Conservation (phyloP, 2,329 filamentous ascomycete genomes). For the Colletotrichum sp. region DNA sequence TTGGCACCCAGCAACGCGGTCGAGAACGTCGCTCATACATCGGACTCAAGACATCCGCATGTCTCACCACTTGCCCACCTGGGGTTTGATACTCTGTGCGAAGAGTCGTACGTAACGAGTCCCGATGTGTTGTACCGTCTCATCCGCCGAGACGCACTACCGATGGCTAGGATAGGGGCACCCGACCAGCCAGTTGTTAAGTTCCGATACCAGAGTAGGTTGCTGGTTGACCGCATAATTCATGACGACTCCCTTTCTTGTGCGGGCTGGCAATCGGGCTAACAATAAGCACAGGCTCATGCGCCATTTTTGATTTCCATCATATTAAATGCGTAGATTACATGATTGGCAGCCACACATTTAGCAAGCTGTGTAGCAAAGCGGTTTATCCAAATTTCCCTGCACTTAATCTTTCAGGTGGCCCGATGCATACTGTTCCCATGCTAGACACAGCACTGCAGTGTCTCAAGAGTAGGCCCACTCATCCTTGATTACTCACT, state of each 20-base stretch:
- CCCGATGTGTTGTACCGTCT: background rate
- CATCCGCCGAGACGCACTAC: background rate
- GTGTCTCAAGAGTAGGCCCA: background rate
- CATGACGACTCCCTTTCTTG: background rate
- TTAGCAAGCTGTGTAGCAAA: background rate
- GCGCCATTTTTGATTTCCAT: background rate
- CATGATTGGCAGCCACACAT: background rate
- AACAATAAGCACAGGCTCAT: background rate
- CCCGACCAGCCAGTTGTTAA: background rate
- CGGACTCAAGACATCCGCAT: rapidly evolving
- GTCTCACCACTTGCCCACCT: background rate
- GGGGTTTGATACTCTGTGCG: background rate
- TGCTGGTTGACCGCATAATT: rapidly evolving
- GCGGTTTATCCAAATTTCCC: background rate
- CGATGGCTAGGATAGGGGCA: background rate
- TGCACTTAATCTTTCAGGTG: background rate
- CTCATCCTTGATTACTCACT: rapidly evolving
- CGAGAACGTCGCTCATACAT: background rate
- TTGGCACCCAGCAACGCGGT: background rate
- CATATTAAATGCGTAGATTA: background rate
- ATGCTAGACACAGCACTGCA: background rate
- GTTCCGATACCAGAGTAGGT: background rate
- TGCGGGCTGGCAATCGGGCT: background rate
- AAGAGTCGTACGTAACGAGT: background rate
- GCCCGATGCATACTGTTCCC: background rate